These are phyloP conservation scores for Globisporangium polare DNA, from an alignment of 352 stramenopile species.

Conservation along the genomic window DNA sequence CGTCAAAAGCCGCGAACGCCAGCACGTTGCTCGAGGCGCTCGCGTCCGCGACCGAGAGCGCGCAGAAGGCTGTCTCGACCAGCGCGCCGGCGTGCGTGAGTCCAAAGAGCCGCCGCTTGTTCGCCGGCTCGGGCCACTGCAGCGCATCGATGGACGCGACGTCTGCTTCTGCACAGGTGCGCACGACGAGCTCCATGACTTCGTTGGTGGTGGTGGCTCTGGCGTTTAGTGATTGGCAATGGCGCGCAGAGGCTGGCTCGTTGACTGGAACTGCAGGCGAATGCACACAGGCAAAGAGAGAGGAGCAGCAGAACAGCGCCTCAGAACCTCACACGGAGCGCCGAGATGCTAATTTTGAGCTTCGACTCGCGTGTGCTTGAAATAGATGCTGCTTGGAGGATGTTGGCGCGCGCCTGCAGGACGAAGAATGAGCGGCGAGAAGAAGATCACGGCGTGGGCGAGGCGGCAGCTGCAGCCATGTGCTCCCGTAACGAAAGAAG, in stretches of 20 bases:
- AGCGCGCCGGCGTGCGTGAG: constrained; percentile 50
- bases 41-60: constrained; percentile 36
- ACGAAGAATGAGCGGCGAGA: too few species aligned
- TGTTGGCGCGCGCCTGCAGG: too few species aligned
- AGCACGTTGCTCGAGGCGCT: constrained; percentile 13
- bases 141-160: constrained; percentile 37
- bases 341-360: too few species aligned
- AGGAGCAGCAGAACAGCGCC: too few species aligned
- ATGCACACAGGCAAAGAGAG: neutral
- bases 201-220: neutral
- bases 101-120: constrained; percentile 55
- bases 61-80: constrained; percentile 56
- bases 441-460: too few species aligned
- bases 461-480: too few species aligned
- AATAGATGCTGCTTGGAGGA: too few species aligned
- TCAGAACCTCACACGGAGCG: too few species aligned
- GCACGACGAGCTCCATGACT: constrained; percentile 36
- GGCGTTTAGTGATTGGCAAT: neutral
- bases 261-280: too few species aligned
- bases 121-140: constrained; percentile 30
- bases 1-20: constrained; percentile 63
- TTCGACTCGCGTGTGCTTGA: too few species aligned
- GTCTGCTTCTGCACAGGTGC: constrained; percentile 38
- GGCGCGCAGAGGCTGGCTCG: too few species aligned
- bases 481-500: too few species aligned